A percentile compares a stretch with the other conserved stretches of the same genome.
Conservation (phyloP, 2,329 filamentous ascomycete genomes). For the Verticillium klebahnii region DNA sequence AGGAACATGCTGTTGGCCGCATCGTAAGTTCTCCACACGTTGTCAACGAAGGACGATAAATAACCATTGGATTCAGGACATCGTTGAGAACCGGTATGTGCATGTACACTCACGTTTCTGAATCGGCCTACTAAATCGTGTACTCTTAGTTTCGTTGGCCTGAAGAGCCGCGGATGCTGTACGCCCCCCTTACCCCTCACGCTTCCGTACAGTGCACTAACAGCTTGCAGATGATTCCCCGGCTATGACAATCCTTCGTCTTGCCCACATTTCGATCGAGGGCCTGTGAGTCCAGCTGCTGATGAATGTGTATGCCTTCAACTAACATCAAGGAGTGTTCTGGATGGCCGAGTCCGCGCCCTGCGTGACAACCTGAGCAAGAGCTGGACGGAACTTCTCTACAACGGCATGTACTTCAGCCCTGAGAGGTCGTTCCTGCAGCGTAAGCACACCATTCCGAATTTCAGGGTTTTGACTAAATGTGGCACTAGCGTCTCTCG, state of each 20-base stretch:
- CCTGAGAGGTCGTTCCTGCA: slow-evolving; percentile 50
- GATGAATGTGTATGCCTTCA: no score
- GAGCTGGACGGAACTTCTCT: slow-evolving; percentile 27
- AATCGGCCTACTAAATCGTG: no score
- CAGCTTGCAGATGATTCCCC: slow-evolving; percentile 12
- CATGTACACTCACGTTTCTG: no score
- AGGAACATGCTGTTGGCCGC: slow-evolving; percentile 61
- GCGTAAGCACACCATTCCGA: slow-evolving; percentile 50
- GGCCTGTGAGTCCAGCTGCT: slow-evolving; percentile 29
- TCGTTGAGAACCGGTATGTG: slow-evolving; percentile 40
- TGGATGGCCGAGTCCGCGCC: slow-evolving; percentile 49
- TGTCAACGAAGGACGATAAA: no score
- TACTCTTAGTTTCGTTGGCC: not conserved
- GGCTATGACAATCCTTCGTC: slow-evolving; percentile 12
- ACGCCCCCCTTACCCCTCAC: not conserved
- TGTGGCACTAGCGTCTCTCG: slow-evolving; percentile 4
- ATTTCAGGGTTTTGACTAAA: not conserved
- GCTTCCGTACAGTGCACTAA: not conserved
- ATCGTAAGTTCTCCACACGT: slow-evolving; percentile 22
- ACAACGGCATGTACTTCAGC: slow-evolving; percentile 26
- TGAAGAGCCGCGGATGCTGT: slow-evolving; percentile 48
- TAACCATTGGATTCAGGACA: not conserved
- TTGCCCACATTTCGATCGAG: slow-evolving; percentile 31
- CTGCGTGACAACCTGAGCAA: slow-evolving; percentile 49
- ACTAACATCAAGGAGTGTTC: slow-evolving; percentile 41